Base-by-base conservation (phyloP, 106 monocot species). In the Dendrobium nobile region DNA sequence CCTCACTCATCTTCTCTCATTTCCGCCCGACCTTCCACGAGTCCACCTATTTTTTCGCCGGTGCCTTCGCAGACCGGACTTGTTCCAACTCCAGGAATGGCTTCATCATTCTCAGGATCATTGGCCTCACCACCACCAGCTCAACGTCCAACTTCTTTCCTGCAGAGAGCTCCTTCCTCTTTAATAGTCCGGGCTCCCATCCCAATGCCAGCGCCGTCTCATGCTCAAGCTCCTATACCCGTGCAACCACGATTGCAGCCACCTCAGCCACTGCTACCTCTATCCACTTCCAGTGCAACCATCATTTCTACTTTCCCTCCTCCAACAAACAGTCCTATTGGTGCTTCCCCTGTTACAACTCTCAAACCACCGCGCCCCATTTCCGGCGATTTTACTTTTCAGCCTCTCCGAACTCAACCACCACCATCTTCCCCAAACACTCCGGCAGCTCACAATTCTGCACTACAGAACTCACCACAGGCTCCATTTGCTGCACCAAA, bases 301-400 rank as follows among this genome's bases (percentile, higher is more conserved):
- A 67, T 16, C 48, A 72, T 73, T 37, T 68, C 81, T 73, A 79
- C 20, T 78, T 84, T 87, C 73, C 59, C 84, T 67, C 75, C 74
- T 54, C 26, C 85, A 28, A 2, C 68, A 51, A 41, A 77, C 54
- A 81, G 11, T 72, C 26, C 86, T 31, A n/a, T 80, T 18, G 79
- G 47, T 5, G 5, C 67, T 41, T 22, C 61, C 7, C 78, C 86
- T 0, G 47, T 83, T 33, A 26, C 77, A 26, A 67, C 82, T 54
- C 81, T 84, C 5, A 92, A 82, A 77, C 90, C 88, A 17, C 85
- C 74, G 20, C 89, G 79, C 9, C 86, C 92, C 33, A 84, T 77
- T 26, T 81, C 85, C 26, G 84, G 86, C 31, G 88, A 98, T 82
- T 95, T 98, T 79, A 91, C 97, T 8, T 98, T 94, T 79, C 97